Conservation (phyloP, 805 yeast genomes). For the Cyberlindnera maclurae region DNA sequence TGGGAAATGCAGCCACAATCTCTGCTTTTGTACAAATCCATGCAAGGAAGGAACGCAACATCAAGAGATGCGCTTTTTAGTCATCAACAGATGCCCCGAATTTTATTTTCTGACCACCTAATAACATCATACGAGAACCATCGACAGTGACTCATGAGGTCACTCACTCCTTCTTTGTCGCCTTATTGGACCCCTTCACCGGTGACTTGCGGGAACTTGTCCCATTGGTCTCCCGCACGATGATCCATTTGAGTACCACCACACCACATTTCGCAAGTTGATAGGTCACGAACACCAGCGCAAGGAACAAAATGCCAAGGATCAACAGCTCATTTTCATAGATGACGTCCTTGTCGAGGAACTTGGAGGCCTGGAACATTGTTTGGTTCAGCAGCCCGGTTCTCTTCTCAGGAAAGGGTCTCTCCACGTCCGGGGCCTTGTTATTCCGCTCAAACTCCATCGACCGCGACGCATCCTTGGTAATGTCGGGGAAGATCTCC, state of each 20-base stretch:
- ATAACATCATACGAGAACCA: no score
- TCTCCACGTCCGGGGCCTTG: slow-evolving; percentile 26
- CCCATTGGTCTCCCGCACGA: not conserved
- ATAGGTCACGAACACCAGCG: slow-evolving; percentile 3
- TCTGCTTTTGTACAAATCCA: not conserved
- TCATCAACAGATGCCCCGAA: no score
- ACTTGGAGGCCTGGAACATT: slow-evolving; percentile 25
- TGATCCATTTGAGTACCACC: not conserved
- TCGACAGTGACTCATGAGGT: no score
- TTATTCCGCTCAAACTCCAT: slow-evolving; percentile 47
- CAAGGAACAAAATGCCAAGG: slow-evolving; percentile 26
- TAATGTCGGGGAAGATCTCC: slow-evolving; percentile 49
- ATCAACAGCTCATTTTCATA: slow-evolving; percentile 44
- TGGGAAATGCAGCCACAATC: not conserved
- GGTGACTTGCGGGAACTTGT: not conserved
- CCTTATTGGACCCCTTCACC: not conserved
- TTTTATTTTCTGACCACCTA: no score
- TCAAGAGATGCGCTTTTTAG: no score
- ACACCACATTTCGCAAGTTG: slow-evolving; percentile 1
- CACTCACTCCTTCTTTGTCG: not conserved
- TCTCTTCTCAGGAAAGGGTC: slow-evolving; percentile 25
- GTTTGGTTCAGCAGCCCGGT: slow-evolving; percentile 28
- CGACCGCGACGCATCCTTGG: slow-evolving; percentile 41
- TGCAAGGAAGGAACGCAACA: no score
- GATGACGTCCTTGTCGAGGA: slow-evolving; percentile 40